Base-by-base conservation (phyloP, 352 stramenopile genomes). In the Aphanomyces euteiches region DNA sequence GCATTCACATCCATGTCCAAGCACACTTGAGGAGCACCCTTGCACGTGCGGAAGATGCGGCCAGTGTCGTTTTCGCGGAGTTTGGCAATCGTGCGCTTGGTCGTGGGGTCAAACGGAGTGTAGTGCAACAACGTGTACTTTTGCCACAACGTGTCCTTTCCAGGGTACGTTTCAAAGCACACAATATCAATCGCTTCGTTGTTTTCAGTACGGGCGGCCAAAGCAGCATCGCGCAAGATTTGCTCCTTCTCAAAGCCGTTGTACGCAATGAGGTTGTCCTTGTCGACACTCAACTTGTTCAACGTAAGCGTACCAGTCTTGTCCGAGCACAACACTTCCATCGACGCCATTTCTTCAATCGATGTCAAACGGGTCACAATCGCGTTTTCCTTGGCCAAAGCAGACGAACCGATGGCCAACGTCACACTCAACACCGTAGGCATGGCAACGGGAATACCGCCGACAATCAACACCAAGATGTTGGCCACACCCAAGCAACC, bases 1-100 rank as follows among this genome's bases (percentile, higher is more conserved):
- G 78, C 74, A 41, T 48, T 86, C 41, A 73, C 83, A 77, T 95
- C 98, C 45, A 89, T 78, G 59, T 84, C 80, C 37, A 98, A 74
- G 69, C 98, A 90, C 19, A 92, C 84, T 73, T 98, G 94, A 7
- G 95, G 95, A 1, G 94, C 96, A 47, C 96, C 96, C 79, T 99
- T 99, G 72, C 97, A 78, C 15, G 84, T 73, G 13, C 85, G 78
- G 47, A 79, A 81, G 43, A 48, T 73, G 17, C 10, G 38, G 21
- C 66, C 72, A 17, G 40, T 77, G 1, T 37, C 50, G 5, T 74
- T 66, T 7, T 79, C 58, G 50, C 12, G 73, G 70, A 17, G 74
- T 34, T 85, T 74, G 50, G 85, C 80, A 4, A 89, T 68, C 58
- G 85, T 78, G 78, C 80, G 87, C 75, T 89, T 88, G 74, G 86